Evolutionary conservation across 805 yeast species (phyloP), one percentile per base, ranked within the genome.

Genomic region (Osmozyma mogii): DNA sequence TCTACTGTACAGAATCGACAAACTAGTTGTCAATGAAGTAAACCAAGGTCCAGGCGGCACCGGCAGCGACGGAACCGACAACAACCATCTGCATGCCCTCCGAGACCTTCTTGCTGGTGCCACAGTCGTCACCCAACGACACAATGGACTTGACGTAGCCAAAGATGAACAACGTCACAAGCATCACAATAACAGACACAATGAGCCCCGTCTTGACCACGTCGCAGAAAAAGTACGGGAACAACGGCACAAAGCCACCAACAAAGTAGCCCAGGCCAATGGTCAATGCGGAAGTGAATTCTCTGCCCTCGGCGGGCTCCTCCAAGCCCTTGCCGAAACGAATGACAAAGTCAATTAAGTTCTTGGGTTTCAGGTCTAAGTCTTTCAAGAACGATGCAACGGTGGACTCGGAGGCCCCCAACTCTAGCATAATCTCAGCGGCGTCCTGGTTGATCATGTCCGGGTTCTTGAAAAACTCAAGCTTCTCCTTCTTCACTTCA

Each of bases 61-160:
- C 94, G 4, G 98, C 97, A 14, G 98, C 97, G 18, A 82, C 62
- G n/a, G 96, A 94, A 22, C 98, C 98, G 29, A 84, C 88, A n/a
- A 80, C 57, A 31, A 85, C 77, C 97, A 92, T 89, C 58, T 85
- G 94, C 12, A 80, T 34, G 25, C 96, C 97, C 55, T 88, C 96
- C 29, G 65, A 59, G 3, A 80, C 58, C 48, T 79, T 80, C 40
- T 72, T 74, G 38, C 51, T 45, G 2, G 52, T 47, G n/a, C 84
- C 69, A 44, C 83, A 73, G 37, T 77, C 87, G 15, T 73, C 75
- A 32, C 94, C 95, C 63, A 88, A 75, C 4, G 96, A 81, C 29
- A 87, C 73, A 24, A 80, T 59, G 10, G 96, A 85, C 64, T 89
- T 89, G 31, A 78, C 58, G 50, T 72, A 84, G 15, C 98, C 98